phyloP scores from a whole-genome alignment of 2,329 filamentous ascomycete genomes.

The Myriosclerotinia curreyana region DNA sequence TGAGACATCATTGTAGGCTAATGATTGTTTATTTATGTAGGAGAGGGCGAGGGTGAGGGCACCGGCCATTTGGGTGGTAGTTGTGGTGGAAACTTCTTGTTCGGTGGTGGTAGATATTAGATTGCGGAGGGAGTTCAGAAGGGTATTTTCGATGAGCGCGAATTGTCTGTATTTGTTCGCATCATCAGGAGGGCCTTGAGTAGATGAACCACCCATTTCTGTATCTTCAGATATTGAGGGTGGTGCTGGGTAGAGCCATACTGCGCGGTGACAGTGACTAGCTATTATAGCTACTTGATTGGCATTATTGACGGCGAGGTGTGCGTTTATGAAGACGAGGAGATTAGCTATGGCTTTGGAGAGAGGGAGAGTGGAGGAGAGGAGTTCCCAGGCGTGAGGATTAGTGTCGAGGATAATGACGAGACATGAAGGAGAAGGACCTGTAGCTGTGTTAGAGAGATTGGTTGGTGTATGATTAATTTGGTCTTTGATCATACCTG shows the following conservation, averaged over 20 bases:
- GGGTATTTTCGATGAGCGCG: constrained; percentile 76
- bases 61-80: constrained; percentile 84
- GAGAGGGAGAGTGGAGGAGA: constrained; percentile 71
- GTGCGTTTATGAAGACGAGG: constrained; percentile 94
- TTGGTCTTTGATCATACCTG: constrained; percentile 43
- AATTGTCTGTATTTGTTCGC: constrained; percentile 96
- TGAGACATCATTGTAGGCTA: constrained; percentile 41
- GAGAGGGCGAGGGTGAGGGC: constrained; percentile 85
- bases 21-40: constrained; percentile 72
- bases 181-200: constrained; percentile 34
- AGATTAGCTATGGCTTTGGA: constrained; percentile 83
- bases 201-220: constrained; percentile 52
- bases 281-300: constrained; percentile 93
- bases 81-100: constrained; percentile 60
- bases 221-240: constrained; percentile 49
- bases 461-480: not conserved
- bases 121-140: constrained; percentile 69
- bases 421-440: constrained; percentile 73
- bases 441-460: constrained; percentile 35
- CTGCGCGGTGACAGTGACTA: constrained; percentile 79
- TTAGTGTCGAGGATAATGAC: constrained; percentile 95
- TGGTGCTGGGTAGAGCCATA: constrained; percentile 78
- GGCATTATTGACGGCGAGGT: constrained; percentile 87
- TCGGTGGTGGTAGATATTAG: constrained; percentile 68
- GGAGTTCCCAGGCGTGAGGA: constrained; percentile 84